Evolutionary conservation across 257 asterid genomes (phyloP).

Genomic region (Leonotis leonurus): DNA sequence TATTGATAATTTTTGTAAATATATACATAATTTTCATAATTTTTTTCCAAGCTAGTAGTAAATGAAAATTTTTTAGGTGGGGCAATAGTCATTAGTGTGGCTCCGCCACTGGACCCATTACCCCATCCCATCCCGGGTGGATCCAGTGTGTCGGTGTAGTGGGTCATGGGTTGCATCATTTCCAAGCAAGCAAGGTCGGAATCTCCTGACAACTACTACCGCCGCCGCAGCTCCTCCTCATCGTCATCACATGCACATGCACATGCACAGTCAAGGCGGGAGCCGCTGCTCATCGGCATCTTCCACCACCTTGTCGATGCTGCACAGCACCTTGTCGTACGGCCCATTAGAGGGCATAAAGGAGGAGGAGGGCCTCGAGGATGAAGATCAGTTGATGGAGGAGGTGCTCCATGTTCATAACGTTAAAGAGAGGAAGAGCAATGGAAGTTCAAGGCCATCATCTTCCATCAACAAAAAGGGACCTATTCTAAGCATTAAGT

Average conservation of each 20-base stretch:
- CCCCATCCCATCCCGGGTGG: conserved; percentile 37
- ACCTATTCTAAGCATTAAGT: conserved; percentile 53
- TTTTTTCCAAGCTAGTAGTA: no score
- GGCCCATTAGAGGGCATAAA: conserved; percentile 74
- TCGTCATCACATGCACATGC: no score
- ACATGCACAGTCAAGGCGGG: conserved; percentile 7
- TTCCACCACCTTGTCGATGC: conserved; percentile 15
- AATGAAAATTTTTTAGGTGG: no score
- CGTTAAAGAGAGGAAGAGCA: not conserved
- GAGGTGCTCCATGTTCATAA: conserved; percentile 28
- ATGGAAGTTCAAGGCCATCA: conserved; percentile 27
- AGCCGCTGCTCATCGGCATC: conserved; percentile 13
- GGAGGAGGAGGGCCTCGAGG: conserved; percentile 56
- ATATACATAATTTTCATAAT: no score
- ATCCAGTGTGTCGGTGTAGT: conserved; percentile 66
- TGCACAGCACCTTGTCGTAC: conserved; percentile 19
- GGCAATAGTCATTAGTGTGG: no score
- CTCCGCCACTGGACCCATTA: no score
- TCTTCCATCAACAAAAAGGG: conserved; percentile 35
- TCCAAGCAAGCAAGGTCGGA: conserved; percentile 52
- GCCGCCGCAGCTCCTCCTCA: conserved; percentile 14
- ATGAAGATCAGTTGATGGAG: no score
- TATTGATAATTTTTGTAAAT: no score
- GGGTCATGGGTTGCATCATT: conserved; percentile 95
- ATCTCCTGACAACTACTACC: conserved; percentile 27